Conservation (phyloP, 2,329 filamentous ascomycete species). For the Diplodia sapinea region DNA sequence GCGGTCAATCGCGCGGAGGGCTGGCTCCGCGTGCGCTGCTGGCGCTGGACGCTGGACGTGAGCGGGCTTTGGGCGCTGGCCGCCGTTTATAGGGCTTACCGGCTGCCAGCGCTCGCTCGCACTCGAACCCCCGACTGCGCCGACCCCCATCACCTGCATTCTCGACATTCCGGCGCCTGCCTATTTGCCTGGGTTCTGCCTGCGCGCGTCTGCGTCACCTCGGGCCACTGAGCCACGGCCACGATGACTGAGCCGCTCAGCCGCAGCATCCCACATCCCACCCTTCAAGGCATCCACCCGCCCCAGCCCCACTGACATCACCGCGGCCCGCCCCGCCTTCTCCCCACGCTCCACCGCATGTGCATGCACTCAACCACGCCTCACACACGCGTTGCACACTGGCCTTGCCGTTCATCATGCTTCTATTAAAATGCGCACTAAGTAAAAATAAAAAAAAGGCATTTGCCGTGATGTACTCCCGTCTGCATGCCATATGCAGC, state of each 20-base stretch:
- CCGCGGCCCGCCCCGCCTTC: constrained; percentile 21
- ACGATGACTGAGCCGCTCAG: constrained; percentile 29
- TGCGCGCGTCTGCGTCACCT: constrained; percentile 21
- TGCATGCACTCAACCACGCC: background rate
- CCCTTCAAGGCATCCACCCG: constrained; percentile 9
- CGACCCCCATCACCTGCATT: constrained; percentile 16
- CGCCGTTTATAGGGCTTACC: constrained; percentile 25
- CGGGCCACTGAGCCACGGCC: constrained; percentile 22
- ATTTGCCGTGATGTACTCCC: constrained; percentile 15
- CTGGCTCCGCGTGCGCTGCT: constrained; percentile 23
- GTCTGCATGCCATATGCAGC: constrained; percentile 25
- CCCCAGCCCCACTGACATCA: constrained; percentile 28
- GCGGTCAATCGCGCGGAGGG: constrained; percentile 28
- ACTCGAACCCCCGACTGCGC: constrained; percentile 12
- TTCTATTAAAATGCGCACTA: constrained; percentile 28
- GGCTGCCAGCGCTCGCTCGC: background rate
- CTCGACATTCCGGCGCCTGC: constrained; percentile 23
- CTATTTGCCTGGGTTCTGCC: constrained; percentile 24
- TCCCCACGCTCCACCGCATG: constrained; percentile 8
- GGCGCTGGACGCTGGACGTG: background rate
- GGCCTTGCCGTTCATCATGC: constrained; percentile 15
- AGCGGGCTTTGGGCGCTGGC: constrained; percentile 16
- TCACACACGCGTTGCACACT: background rate
- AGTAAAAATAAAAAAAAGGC: constrained; percentile 1
- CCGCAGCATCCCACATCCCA: constrained; percentile 19